These are phyloP conservation scores for Geranium brycei DNA, from an alignment of 345 rosid species.

Conservation along the genomic window DNA sequence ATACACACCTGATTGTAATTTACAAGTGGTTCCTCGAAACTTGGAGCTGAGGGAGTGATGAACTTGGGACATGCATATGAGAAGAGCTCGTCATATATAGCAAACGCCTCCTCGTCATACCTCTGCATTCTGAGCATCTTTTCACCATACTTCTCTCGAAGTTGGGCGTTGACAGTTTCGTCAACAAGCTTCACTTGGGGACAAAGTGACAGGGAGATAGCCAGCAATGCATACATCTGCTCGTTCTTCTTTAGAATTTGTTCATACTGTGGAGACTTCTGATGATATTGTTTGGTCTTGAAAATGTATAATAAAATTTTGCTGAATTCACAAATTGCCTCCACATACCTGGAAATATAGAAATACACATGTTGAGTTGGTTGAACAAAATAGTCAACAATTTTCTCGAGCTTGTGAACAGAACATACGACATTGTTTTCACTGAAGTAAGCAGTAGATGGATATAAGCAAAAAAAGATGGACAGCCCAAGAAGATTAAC, in stretches of 20 bases:
- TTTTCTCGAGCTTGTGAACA: no score
- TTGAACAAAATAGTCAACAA: no score
- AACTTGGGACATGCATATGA: conserved; percentile 98
- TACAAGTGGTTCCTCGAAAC: conserved; percentile 86
- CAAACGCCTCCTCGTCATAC: conserved; percentile 80
- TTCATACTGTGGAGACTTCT: conserved; percentile 86
- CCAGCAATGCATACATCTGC: conserved; percentile 95
- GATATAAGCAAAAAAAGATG: no score
- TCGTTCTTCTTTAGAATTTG: conserved; percentile 95
- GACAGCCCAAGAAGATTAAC: not conserved
- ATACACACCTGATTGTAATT: conserved; percentile 78
- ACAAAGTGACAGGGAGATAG: conserved; percentile 74
- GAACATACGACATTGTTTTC: no score
- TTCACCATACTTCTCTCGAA: conserved; percentile 95
- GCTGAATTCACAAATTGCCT: conserved; percentile 87
- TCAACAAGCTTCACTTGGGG: conserved; percentile 88
- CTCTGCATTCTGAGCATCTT: conserved; percentile 93
- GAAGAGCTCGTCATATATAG: conserved; percentile 81
- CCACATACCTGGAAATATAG: conserved; percentile 55
- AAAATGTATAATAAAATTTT: conserved; percentile 84
- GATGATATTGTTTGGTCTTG: conserved; percentile 90
- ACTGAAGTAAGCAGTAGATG: no score
- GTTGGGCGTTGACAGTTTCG: conserved; percentile 72
- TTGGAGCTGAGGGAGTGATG: conserved; percentile 87
- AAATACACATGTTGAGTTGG: no score